phyloP scores from a whole-genome alignment of 441 rosid genomes.

The Erysimum cheiri region DNA sequence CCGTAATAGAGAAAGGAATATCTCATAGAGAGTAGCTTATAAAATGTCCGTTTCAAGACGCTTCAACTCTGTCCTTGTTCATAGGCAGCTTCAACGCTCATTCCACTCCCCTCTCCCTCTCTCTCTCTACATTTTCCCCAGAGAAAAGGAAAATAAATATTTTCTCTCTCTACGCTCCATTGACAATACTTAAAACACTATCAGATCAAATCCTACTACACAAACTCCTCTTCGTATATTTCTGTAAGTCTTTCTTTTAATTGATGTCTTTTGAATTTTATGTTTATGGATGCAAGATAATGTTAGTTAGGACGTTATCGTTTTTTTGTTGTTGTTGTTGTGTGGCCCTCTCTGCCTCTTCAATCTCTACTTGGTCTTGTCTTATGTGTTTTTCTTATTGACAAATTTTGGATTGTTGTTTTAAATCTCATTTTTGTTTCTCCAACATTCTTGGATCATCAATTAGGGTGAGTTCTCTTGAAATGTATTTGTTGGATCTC shows the following conservation, averaged over 20 bases:
- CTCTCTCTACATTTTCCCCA: not conserved
- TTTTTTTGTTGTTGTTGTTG: not conserved
- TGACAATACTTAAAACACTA: slow-evolving; percentile 16
- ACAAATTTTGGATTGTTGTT: not conserved
- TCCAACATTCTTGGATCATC: slow-evolving; percentile 32
- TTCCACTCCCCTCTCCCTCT: not conserved
- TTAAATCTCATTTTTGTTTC: not conserved
- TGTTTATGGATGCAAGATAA: slow-evolving; percentile 15
- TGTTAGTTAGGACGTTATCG: slow-evolving; percentile 6
- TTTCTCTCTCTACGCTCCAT: slow-evolving; percentile 18
- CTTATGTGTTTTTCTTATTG: not conserved
- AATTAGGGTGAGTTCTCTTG: not conserved
- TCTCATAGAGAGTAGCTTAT: slow-evolving; percentile 37
- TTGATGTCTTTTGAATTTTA: slow-evolving; percentile 12
- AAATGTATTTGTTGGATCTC: slow-evolving; percentile 12
- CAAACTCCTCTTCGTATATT: slow-evolving; percentile 9
- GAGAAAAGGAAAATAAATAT: not conserved
- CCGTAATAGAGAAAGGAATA: slow-evolving; percentile 37
- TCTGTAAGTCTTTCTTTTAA: slow-evolving; percentile 22
- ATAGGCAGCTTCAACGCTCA: slow-evolving; percentile 30
- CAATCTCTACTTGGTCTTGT: slow-evolving; percentile 20
- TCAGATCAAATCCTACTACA: not conserved
- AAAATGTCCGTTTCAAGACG: slow-evolving; percentile 32
- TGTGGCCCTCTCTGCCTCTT: slow-evolving; percentile 22
- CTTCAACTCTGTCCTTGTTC: slow-evolving; percentile 36